A percentile compares a stretch with the other conserved stretches of the same genome.
Evolutionary conservation across 257 asterid species (phyloP).

Genomic region (Eucommia ulmoides): DNA sequence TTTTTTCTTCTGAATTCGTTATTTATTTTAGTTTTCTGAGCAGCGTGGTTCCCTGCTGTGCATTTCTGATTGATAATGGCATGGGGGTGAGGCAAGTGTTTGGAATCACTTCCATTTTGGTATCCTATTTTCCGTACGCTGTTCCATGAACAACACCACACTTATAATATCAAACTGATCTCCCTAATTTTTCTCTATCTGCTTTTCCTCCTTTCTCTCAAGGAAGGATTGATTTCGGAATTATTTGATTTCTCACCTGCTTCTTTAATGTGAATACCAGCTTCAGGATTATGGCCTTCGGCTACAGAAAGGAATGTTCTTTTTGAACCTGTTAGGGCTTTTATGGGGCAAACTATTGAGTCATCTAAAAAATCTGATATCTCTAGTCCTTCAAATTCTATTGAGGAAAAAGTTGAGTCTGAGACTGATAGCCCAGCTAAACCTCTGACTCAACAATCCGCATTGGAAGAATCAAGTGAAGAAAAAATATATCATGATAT

Average conservation of each 20-base stretch:
- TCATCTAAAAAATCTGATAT: conserved; percentile 27
- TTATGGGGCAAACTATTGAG: conserved; percentile 61
- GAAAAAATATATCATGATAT: conserved; percentile 23
- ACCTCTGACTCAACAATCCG: conserved; percentile 19
- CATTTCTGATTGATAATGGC: no score
- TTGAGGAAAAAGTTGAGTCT: conserved; percentile 17
- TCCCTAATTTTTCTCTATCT: no score
- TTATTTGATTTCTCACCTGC: conserved; percentile 6
- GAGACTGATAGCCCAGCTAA: conserved; percentile 23
- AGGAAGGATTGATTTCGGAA: conserved; percentile 1
- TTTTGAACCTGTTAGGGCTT: conserved; percentile 64
- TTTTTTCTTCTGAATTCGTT: no score
- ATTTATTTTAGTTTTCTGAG: no score
- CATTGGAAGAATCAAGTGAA: conserved; percentile 28
- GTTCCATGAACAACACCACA: no score
- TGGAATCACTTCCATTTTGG: no score
- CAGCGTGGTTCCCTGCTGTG: no score
- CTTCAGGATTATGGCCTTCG: conserved; percentile 70
- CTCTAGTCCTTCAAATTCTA: conserved; percentile 21
- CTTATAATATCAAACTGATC: no score
- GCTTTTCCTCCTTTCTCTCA: no score
- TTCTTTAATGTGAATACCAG: conserved; percentile 21
- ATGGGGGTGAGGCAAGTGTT: no score
- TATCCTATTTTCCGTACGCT: no score
- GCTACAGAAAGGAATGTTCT: conserved; percentile 47